These are phyloP conservation scores for Phytopythium kandeliae DNA, from an alignment of 352 stramenopile genomes.

Conservation along the genomic window DNA sequence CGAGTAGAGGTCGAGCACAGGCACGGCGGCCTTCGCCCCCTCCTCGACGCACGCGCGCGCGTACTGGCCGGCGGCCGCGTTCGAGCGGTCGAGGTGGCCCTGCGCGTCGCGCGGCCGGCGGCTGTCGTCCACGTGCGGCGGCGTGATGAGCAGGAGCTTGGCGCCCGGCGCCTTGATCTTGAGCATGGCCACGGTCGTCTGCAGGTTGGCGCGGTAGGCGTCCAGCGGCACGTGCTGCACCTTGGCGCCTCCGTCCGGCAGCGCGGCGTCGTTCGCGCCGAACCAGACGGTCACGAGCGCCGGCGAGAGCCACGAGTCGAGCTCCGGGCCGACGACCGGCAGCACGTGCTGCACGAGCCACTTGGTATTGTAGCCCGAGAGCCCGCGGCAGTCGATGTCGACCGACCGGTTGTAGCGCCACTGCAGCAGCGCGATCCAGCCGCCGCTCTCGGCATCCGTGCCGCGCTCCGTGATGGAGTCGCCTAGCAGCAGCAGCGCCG, in stretches of 20 bases:
- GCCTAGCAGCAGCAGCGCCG: constrained; percentile 38
- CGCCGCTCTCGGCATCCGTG: constrained; percentile 22
- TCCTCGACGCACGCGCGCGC: constrained; percentile 30
- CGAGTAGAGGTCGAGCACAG: constrained; percentile 27
- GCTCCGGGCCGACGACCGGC: constrained; percentile 17
- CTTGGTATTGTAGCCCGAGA: constrained; percentile 50
- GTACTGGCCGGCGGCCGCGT: constrained; percentile 21
- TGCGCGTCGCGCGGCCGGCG: constrained; percentile 11
- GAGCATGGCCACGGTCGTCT: constrained; percentile 15
- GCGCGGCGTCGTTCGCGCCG: constrained; percentile 42
- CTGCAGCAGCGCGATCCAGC: constrained; percentile 43
- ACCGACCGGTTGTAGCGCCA: constrained; percentile 41
- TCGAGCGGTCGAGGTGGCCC: constrained; percentile 23
- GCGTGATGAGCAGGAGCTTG: constrained; percentile 36
- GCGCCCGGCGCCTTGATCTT: constrained; percentile 10
- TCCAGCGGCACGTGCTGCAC: constrained; percentile 31
- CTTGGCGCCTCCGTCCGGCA: constrained; percentile 15
- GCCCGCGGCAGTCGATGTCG: constrained; percentile 54
- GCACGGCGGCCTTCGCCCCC: constrained; percentile 11
- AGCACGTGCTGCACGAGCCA: constrained; percentile 17
- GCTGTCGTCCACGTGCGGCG: constrained; percentile 26
- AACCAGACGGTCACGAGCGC: constrained; percentile 42
- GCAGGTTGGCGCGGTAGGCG: constrained; percentile 31
- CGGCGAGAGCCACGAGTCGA: constrained; percentile 17
- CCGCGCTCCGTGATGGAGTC: constrained; percentile 68